Evolutionary conservation across 257 asterid species (phyloP), one percentile per base, ranked within the genome.

Genomic region (Paraleonurus japonicus): DNA sequence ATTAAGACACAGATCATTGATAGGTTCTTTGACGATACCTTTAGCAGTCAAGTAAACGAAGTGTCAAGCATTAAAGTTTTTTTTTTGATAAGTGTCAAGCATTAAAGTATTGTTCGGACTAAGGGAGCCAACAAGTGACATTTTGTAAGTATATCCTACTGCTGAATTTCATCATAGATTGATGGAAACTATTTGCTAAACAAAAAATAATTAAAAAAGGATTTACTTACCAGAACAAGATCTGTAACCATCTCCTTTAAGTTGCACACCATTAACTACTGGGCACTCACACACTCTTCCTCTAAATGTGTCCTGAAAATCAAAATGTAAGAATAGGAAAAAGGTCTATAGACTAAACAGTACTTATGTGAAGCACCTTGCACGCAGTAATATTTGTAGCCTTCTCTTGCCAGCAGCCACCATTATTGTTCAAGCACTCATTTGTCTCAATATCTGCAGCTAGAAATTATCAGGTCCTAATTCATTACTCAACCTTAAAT

Each of bases 381-480:
- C 97, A 92, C 27, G 97, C 93, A 2, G 97, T 82, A 79, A 84
- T 33, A 60, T 92, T 92, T 60, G 90, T 71, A 27, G 77, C 70
- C 16, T 79, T 71, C 79, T 92, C 93, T 15, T 67, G 71, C 97
- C 97, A 89, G 75, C 97, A 92, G 61, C 96, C 97, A 59, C 95
- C 97, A n/a, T 87, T 89, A 30, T 80, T 84, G 47, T 87, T 85
- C 79, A 89, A 81, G 71, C 97, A 91, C 69, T 91, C 92, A 9
- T 91, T 89, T 6, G 97, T 89, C 79, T 91, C 90, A 6, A 91
- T 79, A 75, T 83, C 97, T 91, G 85, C 50, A 76, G 53, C 48
- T 0, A 69, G 11, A 64, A 64, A 62, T 32, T 24, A 63, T 76
- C 71, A 76, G 68, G 41, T 65, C 35, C 69, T 32, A 71, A 76